Conservation (phyloP, 1,284 basidiomycete genomes). For the Cryptococcus jaspeensis region DNA sequence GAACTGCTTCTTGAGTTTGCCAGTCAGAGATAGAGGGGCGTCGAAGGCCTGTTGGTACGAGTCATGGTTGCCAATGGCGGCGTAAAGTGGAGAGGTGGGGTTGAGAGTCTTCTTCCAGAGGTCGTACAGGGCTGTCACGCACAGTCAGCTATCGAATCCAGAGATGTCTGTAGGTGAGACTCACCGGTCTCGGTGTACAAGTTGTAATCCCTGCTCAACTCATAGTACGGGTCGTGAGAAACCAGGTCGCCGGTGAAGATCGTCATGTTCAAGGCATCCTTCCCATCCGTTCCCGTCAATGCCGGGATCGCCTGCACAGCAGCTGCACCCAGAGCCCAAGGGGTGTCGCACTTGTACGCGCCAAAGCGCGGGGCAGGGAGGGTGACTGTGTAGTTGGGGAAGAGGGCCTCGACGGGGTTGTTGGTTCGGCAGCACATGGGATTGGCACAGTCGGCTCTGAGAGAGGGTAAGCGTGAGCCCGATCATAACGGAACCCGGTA, state of each 20-base stretch:
- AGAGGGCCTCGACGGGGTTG: constrained; percentile 55
- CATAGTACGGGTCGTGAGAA: constrained; percentile 66
- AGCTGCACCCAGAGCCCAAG: constrained; percentile 63
- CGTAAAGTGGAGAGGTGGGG: constrained; percentile 64
- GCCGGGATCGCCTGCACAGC: constrained; percentile 67
- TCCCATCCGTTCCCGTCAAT: constrained; percentile 62
- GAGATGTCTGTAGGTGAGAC: constrained; percentile 4
- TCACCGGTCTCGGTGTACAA: constrained; percentile 58
- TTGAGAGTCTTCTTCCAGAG: constrained; percentile 63
- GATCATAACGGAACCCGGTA: too few relatives aligned
- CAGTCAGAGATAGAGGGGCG: constrained; percentile 56
- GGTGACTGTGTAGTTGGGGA: constrained; percentile 57
- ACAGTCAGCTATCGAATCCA: constrained; percentile 6
- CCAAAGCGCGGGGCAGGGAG: constrained; percentile 67
- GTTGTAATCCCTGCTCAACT: constrained; percentile 59
- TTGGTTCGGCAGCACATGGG: constrained; percentile 69
- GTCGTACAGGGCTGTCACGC: constrained; percentile 60
- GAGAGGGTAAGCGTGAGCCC: too few relatives aligned
- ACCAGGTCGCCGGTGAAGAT: constrained; percentile 75
- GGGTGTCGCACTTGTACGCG: constrained; percentile 66
- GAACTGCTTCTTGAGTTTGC: constrained; percentile 50
- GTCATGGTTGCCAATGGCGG: constrained; percentile 73
- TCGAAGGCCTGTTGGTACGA: constrained; percentile 65
- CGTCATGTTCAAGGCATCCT: constrained; percentile 62
- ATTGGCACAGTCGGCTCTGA: constrained; percentile 65